Conservation (phyloP, 495 filamentous ascomycete genomes). For the Xylaria flabelliformis region DNA sequence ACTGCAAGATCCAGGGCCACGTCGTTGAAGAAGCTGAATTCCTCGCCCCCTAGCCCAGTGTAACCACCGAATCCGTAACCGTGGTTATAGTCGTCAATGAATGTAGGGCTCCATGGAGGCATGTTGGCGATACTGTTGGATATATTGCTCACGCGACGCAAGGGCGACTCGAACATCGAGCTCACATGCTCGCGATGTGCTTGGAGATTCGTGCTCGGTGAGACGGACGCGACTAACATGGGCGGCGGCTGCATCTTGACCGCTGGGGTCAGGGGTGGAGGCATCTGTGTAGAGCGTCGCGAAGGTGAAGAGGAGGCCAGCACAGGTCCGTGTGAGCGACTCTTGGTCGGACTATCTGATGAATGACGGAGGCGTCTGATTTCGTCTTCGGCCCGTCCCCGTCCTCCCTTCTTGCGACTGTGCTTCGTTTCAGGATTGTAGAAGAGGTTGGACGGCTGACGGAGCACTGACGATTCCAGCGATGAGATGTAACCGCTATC, state of each 20-base stretch:
- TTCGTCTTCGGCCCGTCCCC: slow-evolving; percentile 90
- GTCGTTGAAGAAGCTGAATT: slow-evolving; percentile 80
- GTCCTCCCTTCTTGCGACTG: slow-evolving; percentile 81
- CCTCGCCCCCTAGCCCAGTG: slow-evolving; percentile 32
- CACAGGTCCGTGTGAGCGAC: slow-evolving; percentile 51
- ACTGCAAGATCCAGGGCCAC: slow-evolving; percentile 53
- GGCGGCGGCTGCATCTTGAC: slow-evolving; percentile 83
- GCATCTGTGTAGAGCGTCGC: slow-evolving; percentile 67
- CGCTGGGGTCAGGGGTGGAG: slow-evolving; percentile 84
- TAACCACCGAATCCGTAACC: slow-evolving; percentile 19
- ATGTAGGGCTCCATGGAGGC: slow-evolving; percentile 76
- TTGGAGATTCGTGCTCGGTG: slow-evolving; percentile 92
- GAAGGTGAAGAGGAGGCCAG: slow-evolving; percentile 63
- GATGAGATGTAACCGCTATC: slow-evolving; percentile 98
- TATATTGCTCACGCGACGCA: slow-evolving; percentile 68
- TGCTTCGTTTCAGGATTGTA: slow-evolving; percentile 78
- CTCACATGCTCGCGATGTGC: slow-evolving; percentile 87
- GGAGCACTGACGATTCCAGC: slow-evolving; percentile 89
- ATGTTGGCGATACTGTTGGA: slow-evolving; percentile 53
- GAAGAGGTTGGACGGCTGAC: slow-evolving; percentile 67
- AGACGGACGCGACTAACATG: slow-evolving; percentile 84
- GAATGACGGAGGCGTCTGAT: slow-evolving; percentile 92
- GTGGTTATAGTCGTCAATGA: slow-evolving; percentile 48
- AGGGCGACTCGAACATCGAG: slow-evolving; percentile 87
- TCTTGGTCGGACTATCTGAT: slow-evolving; percentile 87